Conservation (phyloP, 257 asterid species). For the Jasminum sambac region DNA sequence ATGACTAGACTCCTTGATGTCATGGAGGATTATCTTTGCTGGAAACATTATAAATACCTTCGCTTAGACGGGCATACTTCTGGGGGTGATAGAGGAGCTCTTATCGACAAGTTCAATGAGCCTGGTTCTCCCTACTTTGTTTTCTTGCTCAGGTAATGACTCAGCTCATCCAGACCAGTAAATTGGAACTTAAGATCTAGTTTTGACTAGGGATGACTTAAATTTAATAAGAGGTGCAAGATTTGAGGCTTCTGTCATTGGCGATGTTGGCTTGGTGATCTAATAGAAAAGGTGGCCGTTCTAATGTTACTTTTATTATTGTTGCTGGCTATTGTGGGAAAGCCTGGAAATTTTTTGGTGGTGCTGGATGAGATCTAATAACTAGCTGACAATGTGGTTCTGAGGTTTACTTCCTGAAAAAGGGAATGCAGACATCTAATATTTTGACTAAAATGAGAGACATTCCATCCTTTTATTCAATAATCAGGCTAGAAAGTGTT, state of each 20-base stretch:
- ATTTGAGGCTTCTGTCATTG: conserved; percentile 11
- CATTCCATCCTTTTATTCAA: background rate
- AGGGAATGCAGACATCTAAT: background rate
- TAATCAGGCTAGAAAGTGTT: background rate
- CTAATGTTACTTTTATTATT: background rate
- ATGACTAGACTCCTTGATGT: conserved; percentile 99
- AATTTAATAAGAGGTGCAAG: conserved; percentile 12
- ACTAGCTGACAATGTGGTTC: background rate
- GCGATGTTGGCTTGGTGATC: conserved; percentile 1
- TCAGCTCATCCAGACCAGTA: conserved; percentile 13
- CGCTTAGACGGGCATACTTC: conserved; percentile 98
- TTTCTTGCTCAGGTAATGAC: conserved; percentile 88
- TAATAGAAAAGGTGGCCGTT: background rate
- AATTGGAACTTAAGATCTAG: conserved; percentile 14
- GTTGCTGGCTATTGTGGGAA: background rate
- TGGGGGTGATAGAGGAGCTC: conserved; percentile 97
- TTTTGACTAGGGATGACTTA: conserved; percentile 4
- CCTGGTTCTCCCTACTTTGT: conserved; percentile 90
- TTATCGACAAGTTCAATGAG: conserved; percentile 78
- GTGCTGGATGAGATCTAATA: background rate
- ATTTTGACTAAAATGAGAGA: background rate
- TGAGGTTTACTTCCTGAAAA: background rate
- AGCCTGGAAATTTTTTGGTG: background rate
- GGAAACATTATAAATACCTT: conserved; percentile 90
- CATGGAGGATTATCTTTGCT: conserved; percentile 96